Base-by-base conservation (phyloP, 2,329 filamentous ascomycete genomes). In the Penicillium sp. region DNA sequence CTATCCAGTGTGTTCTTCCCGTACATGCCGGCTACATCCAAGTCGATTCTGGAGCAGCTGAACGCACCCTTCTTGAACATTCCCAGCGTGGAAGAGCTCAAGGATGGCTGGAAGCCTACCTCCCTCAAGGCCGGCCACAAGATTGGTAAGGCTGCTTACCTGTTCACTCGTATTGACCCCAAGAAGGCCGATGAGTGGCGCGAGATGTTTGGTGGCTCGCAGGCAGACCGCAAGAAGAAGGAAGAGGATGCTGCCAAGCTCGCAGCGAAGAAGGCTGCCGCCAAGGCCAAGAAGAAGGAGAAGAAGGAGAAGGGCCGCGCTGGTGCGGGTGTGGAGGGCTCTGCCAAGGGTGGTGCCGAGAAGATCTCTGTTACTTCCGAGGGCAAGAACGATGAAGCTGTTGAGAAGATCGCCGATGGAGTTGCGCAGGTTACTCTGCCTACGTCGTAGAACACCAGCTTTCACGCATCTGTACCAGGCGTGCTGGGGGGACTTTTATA, bases 141-240 rank as follows among this genome's bases (percentile, higher is more conserved):
- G 66, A 86, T 96, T 56, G 88, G 89, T 59, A 86, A 86, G 65
- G 83, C 90, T 0, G 80, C 82, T 56, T 86, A 89, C 76, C 77
- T 95, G 28, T 95, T 95, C 73, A 81, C 81, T n/a, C 81, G 80
- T 46, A 95, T 95, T 64, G 87, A 90, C 56, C 78, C 85, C 9
- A 84, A 88, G 69, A 92, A 91, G 75, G 83, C 87, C 39, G 82
- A 86, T 43, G 87, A 92, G 67, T 95, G 90, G 90, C 83, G 86
- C 50, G 81, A 86, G 55, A 79, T 81, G 59, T 95, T 84, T 60
- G 84, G 84, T 42, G 84, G 84, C 6, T 81, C 79, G 16, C 81
- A 84, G 63, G 77, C 79, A 30, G 77, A 85, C 59, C 83, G 88
- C 55, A 76, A 83, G 34, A 85, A 85, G 63, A 86, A 87, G 62